Conservation (phyloP, 2,329 filamentous ascomycete genomes). For the Pestalotiopsis sp. region DNA sequence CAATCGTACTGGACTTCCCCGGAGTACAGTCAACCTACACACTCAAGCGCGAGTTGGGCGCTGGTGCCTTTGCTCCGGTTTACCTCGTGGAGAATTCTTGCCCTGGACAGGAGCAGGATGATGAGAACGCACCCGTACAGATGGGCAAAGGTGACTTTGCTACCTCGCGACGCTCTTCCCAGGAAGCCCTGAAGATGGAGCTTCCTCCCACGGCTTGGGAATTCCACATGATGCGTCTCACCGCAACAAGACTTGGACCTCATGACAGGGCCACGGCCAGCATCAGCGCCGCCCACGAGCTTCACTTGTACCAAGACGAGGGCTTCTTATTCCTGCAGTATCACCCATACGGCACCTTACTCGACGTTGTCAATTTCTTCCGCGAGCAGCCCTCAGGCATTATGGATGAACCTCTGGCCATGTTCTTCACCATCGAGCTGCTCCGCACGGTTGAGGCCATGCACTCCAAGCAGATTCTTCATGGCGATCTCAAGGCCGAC, state of each 20-base stretch:
- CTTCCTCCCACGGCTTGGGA: slow-evolving; percentile 89
- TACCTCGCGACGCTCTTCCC: slow-evolving; percentile 54
- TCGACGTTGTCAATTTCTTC: slow-evolving; percentile 92
- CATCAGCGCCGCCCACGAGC: slow-evolving; percentile 81
- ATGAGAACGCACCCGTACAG: slow-evolving; percentile 45
- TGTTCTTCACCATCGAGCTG: slow-evolving; percentile 95
- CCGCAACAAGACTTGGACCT: slow-evolving; percentile 75
- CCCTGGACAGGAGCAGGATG: slow-evolving; percentile 42
- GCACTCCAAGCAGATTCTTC: slow-evolving; percentile 77
- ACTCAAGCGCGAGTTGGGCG: slow-evolving; percentile 83
- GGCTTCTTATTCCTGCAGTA: slow-evolving; percentile 88
- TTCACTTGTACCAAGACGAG: slow-evolving; percentile 90
- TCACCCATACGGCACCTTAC: slow-evolving; percentile 84
- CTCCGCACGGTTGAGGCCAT: slow-evolving; percentile 88
- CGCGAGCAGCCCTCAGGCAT: slow-evolving; percentile 71
- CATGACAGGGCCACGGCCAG: slow-evolving; percentile 74
- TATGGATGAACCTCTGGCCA: slow-evolving; percentile 88
- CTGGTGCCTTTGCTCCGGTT: slow-evolving; percentile 92
- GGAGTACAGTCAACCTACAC: slow-evolving; percentile 71
- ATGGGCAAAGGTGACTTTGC: slow-evolving; percentile 68
- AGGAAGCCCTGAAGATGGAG: slow-evolving; percentile 96
- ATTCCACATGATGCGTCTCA: slow-evolving; percentile 90
- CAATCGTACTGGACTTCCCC: slow-evolving; percentile 70
- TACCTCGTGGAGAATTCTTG: slow-evolving; percentile 83
- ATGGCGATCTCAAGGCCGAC: slow-evolving; percentile 94